Evolutionary conservation across 2,329 filamentous ascomycete genomes (phyloP).

Genomic region (Pseudocercospora fijiensis): DNA sequence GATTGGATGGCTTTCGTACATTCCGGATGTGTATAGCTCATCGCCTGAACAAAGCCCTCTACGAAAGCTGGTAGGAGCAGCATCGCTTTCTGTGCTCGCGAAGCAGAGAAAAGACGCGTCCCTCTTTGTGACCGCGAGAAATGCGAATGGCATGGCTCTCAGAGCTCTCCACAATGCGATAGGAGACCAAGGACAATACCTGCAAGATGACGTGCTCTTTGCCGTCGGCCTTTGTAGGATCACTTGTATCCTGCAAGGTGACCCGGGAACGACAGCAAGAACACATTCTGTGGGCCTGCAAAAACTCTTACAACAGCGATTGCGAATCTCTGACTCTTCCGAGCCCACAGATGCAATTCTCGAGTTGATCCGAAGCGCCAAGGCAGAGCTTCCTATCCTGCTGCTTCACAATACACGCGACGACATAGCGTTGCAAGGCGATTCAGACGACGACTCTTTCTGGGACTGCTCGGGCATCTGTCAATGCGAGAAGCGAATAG

Average conservation of each 20-base stretch:
- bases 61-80: neutral
- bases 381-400: neutral
- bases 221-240: neutral
- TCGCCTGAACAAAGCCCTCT: neutral
- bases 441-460: neutral
- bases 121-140: neutral
- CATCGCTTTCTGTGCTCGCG: neutral
- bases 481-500: neutral
- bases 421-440: neutral
- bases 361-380: neutral
- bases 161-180: neutral
- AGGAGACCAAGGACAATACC: neutral
- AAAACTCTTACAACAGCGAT: neutral
- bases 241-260: neutral
- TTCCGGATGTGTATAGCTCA: neutral
- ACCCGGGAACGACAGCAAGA: neutral
- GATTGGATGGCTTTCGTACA: neutral
- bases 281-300: slow-evolving; percentile 2
- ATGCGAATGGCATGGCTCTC: neutral
- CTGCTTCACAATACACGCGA: neutral
- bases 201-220: neutral
- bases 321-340: neutral
- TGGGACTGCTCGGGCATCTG: neutral
- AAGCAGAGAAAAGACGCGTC: neutral
- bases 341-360: neutral